phyloP scores from a whole-genome alignment of 176 grass and related monocot genomes.

The Zoysia pacifica region DNA sequence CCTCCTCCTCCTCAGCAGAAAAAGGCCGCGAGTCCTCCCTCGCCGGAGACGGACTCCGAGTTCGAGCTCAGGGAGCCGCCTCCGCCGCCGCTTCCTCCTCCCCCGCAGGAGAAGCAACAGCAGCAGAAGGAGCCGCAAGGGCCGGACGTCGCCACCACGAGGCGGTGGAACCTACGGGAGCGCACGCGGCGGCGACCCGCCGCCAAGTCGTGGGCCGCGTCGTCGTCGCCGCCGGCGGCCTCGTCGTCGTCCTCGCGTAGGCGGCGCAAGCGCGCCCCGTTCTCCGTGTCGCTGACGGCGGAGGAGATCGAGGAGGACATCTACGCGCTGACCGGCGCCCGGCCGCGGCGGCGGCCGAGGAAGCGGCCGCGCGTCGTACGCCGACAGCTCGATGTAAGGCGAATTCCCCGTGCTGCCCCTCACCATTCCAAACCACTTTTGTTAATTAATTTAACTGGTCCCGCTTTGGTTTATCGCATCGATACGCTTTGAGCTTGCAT shows the following conservation, averaged over 20 bases:
- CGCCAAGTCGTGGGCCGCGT: conserved; percentile 20
- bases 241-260: conserved; percentile 26
- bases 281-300: conserved; percentile 56
- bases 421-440: neutral
- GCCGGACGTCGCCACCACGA: neutral
- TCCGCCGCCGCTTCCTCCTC: neutral
- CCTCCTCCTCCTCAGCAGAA: neutral
- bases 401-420: conserved; percentile 34
- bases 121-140: neutral
- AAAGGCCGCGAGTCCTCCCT: neutral
- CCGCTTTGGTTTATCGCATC: neutral
- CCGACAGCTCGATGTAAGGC: conserved; percentile 83
- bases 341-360: conserved; percentile 82
- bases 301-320: conserved; percentile 98
- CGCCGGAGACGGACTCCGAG: neutral
- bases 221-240: conserved; percentile 14
- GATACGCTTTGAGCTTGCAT: conserved; percentile 37
- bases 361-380: conserved; percentile 78
- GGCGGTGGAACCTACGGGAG: conserved; percentile 86
- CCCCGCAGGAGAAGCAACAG: neutral
- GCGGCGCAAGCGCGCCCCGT: conserved; percentile 43
- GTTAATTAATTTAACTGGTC: neutral
- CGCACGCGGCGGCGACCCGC: conserved; percentile 37
- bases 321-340: conserved; percentile 80
- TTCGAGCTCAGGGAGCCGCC: conserved; percentile 25